phyloP scores from a whole-genome alignment of 1,284 basidiomycete genomes.

The Sphagnurus paluster region DNA sequence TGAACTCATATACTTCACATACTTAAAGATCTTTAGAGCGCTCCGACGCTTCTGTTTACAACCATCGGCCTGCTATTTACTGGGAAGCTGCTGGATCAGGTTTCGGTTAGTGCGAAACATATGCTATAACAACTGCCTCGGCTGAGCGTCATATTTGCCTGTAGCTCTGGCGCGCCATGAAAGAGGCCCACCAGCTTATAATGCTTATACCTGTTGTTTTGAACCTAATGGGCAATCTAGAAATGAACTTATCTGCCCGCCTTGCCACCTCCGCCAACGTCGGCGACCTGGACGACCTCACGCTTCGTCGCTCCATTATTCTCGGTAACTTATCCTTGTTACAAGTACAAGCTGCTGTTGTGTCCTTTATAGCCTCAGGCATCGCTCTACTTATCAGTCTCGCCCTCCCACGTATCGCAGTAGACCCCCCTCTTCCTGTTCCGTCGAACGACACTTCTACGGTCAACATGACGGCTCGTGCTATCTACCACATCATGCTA shows the following conservation, averaged over 20 bases:
- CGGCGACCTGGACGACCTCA: slow-evolving; percentile 82
- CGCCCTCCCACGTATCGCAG: slow-evolving; percentile 47
- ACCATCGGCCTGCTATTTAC: slow-evolving; percentile 81
- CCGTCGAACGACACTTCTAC: slow-evolving; percentile 22
- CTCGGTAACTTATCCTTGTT: slow-evolving; percentile 85
- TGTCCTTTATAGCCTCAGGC: slow-evolving; percentile 84
- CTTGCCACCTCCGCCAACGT: slow-evolving; percentile 80
- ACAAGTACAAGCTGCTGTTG: slow-evolving; percentile 91
- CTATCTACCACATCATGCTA: slow-evolving; percentile 19
- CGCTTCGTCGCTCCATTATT: slow-evolving; percentile 68
- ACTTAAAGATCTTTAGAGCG: slow-evolving; percentile 47
- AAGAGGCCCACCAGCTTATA: slow-evolving; percentile 90
- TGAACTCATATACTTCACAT: slow-evolving; percentile 3
- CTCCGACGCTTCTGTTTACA: slow-evolving; percentile 71
- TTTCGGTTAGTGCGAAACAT: slow-evolving; percentile 59
- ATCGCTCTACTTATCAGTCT: slow-evolving; percentile 78
- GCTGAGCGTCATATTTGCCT: slow-evolving; percentile 4
- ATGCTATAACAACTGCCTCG: slow-evolving; percentile 3
- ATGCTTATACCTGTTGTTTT: slow-evolving; percentile 95
- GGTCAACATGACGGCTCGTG: slow-evolving; percentile 7
- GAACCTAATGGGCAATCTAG: slow-evolving; percentile 96
- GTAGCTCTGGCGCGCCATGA: slow-evolving; percentile 88
- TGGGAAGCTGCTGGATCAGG: slow-evolving; percentile 84
- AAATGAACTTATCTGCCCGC: slow-evolving; percentile 89
- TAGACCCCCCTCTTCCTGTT: slow-evolving; percentile 13